phyloP scores from a whole-genome alignment of 306 rosid species.

The Corylus americana region DNA sequence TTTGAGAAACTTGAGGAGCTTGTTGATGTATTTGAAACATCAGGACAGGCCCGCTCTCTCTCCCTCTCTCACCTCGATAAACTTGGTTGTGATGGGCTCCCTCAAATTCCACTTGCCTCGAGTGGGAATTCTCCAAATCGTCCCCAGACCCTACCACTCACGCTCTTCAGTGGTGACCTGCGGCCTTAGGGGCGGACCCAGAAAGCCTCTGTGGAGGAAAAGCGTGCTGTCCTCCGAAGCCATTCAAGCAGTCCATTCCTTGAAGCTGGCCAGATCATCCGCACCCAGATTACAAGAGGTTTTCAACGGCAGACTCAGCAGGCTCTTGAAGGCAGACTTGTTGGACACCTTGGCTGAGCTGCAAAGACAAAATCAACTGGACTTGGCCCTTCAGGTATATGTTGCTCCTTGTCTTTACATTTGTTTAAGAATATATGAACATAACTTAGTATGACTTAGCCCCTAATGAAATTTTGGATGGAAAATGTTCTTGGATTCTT shows the following conservation, averaged over 20 bases:
- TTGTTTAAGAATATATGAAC: neutral
- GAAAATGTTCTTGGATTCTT: too few species aligned
- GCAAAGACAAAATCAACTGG: slow-evolving; percentile 1
- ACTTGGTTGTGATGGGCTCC: slow-evolving; percentile 10
- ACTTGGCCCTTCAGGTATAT: neutral
- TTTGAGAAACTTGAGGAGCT: too few species aligned
- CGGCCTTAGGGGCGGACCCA: slow-evolving; percentile 55
- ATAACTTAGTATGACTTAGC: neutral
- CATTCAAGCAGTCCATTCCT: slow-evolving; percentile 64
- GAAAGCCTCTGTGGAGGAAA: slow-evolving; percentile 43
- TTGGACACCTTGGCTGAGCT: neutral
- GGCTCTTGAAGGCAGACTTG: slow-evolving; percentile 34
- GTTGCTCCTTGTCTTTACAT: neutral
- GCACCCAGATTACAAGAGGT: slow-evolving; percentile 41
- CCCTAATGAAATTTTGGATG: too few species aligned
- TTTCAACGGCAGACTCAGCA: slow-evolving; percentile 38
- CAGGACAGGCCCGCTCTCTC: too few species aligned
- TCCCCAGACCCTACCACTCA: neutral
- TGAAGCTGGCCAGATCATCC: slow-evolving; percentile 56
- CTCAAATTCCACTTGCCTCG: slow-evolving; percentile 5
- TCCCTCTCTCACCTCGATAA: too few species aligned
- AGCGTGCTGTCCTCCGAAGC: slow-evolving; percentile 59
- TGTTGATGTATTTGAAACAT: too few species aligned
- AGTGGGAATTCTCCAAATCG: slow-evolving; percentile 9
- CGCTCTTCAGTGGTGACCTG: slow-evolving; percentile 22